Evolutionary conservation across 352 stramenopile genomes (phyloP), one percentile per base, ranked within the genome.

Genomic region (Phytophthora niederhauseri): DNA sequence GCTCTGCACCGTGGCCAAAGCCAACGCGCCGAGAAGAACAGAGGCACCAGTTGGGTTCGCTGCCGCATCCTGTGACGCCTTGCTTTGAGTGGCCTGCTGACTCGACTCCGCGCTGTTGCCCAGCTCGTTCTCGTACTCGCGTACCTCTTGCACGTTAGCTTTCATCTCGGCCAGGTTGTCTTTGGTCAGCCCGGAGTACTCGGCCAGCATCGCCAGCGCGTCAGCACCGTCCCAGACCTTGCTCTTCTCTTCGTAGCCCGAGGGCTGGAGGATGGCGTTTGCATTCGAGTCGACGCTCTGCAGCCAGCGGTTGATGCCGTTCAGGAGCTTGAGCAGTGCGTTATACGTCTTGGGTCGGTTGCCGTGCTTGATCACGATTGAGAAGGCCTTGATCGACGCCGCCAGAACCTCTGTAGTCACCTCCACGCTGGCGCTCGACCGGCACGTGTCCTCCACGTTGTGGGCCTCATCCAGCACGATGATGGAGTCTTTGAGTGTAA

Each of bases 401-500:
- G 57, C 71, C 7, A 96, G 64, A 1, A 73, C 61, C 7, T 92
- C 77, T 0, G 60, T 74, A 12, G 75, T 93, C 17, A 97, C 61
- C 64, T 97, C 89, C 12, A 92, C 64, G 60, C 87, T 95, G 17
- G 89, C 89, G 48, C 82, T 85, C 12, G 83, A 88, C 11, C 88
- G 88, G 36, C 87, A 96, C 19, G 89, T 94, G 61, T 96, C 89
- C 66, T 97, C 90, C 30, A 96, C 86, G 49, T 97, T 97, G 64
- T 97, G 90, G 2, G 89, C 90, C 58, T 97, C 90, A 38, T 97
- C 90, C 45, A 97, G 75, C 30, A 97, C 79, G 22, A 97, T 69
- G 46, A 97, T 93, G 3, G 87, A 68, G 57, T 92, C 73, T 48
- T 91, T 84, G 0, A 95, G 73, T n/a, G 69, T 81, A 56, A 97